Evolutionary conservation across 1,139 yeast species (phyloP), one percentile per base, ranked within the genome.

Genomic region (Diutina neorugosa): DNA sequence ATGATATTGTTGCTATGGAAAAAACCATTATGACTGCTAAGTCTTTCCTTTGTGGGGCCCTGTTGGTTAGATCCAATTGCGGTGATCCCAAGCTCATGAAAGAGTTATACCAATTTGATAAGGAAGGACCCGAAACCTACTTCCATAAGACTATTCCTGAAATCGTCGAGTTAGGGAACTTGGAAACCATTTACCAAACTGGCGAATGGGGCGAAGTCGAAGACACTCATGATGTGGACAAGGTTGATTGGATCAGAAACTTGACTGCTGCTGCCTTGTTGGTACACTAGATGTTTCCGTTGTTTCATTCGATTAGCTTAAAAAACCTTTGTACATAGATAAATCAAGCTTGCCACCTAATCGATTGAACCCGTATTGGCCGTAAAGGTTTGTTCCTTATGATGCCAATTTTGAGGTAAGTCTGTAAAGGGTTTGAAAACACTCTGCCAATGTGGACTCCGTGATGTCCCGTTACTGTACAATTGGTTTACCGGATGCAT

Each of bases 151-250:
- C 83, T 1, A 69, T 89, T 18, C 91, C 85, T 54, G 89, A 89
- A 57, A 76, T 91, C 40, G 84, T 93, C 1, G 81, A 81, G 62
- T 77, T 87, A 57, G 93, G 91, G 11, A 83, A 86, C 54, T 73
- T 93, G 61, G 98, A 93, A 65, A 84, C 85, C 6, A 82, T 84
- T 52, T 80, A 80, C 67, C 98, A 93, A 68, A 87, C 96, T 27
- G 82, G 80, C 44, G 78, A 83, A 62, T 93, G 98, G 98, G 98
- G 98, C 44, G 97, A 93, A 67, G 98, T 93, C 23, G 98, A 93
- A 69, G 98, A 93, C 63, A 90, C 98, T 4, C 98, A 93, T 64
- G 98, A 93, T 66, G 98, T 93, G 18, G 96, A 89, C 62, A 85
- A 85, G 66, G 96, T 83, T 51, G 97, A 93, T 60, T 77, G 95